Conservation (phyloP, 1,139 yeast species). For the Sugiyamaella xylanicola region DNA sequence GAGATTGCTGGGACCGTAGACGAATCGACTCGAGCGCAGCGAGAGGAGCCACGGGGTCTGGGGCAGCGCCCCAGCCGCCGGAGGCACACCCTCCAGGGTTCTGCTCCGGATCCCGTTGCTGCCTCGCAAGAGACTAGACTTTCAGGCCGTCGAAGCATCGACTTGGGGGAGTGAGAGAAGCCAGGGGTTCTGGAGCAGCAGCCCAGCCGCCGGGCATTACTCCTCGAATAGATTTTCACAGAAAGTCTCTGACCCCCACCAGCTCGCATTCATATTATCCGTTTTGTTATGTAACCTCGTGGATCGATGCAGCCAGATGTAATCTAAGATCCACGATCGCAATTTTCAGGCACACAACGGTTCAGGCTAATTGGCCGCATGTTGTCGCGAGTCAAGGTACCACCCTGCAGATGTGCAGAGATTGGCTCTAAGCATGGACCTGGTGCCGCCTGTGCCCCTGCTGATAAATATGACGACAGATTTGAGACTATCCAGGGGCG, state of each 20-base stretch:
- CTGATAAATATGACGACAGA: conserved; percentile 3
- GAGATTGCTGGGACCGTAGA: background rate
- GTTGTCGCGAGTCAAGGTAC: background rate
- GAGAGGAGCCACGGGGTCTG: background rate
- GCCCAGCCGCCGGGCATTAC: no score
- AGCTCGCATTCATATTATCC: no score
- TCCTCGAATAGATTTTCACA: no score
- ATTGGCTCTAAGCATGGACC: background rate
- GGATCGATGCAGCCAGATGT: background rate
- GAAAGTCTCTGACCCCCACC: no score
- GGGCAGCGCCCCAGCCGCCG: background rate
- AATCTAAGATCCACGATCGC: background rate
- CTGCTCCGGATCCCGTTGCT: no score
- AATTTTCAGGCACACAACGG: background rate
- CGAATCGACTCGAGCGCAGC: background rate
- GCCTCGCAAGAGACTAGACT: no score
- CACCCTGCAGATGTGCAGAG: background rate
- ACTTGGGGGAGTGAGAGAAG: no score
- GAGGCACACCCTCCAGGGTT: no score
- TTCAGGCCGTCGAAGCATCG: no score
- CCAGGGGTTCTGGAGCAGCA: no score
- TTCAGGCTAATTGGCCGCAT: background rate
- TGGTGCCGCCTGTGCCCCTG: background rate
- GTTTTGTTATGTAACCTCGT: background rate
- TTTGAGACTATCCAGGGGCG: background rate